These are phyloP conservation scores for Russula griseocarnosa DNA, from an alignment of 768 basidiomycete species.

Conservation along the genomic window DNA sequence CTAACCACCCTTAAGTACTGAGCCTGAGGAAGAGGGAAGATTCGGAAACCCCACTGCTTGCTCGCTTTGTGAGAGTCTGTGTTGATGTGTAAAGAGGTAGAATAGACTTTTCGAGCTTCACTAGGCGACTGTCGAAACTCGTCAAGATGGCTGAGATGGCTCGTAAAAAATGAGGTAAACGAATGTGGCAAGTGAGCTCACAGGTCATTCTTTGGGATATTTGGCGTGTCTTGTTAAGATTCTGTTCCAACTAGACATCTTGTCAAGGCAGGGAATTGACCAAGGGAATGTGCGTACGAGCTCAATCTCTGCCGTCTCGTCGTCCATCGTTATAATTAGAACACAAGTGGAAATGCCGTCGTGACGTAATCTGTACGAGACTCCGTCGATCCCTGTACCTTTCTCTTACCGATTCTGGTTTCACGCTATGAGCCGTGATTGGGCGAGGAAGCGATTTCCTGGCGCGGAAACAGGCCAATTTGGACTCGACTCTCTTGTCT, in stretches of 20 bases:
- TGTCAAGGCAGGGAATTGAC: constrained; percentile 5
- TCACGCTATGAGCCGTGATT: too few species aligned
- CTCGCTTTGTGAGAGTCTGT: constrained; percentile 66
- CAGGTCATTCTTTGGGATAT: constrained; percentile 85
- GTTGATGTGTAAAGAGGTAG: constrained; percentile 77
- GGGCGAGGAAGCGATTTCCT: too few species aligned
- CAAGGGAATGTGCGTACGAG: constrained; percentile 12
- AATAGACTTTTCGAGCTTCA: constrained; percentile 82
- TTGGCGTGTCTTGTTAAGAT: constrained; percentile 79
- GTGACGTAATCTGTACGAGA: too few species aligned
- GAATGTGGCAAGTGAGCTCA: constrained; percentile 39
- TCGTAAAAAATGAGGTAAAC: constrained; percentile 1
- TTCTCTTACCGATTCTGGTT: too few species aligned
- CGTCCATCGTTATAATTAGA: constrained; percentile 38
- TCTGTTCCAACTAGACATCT: constrained; percentile 67
- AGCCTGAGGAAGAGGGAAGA: too few species aligned
- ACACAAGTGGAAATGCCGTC: background rate
- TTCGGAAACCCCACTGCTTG: constrained; percentile 53
- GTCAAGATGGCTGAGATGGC: constrained; percentile 66
- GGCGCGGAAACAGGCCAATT: too few species aligned
- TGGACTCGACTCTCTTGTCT: too few species aligned
- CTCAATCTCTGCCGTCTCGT: constrained; percentile 73
- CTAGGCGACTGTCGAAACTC: constrained; percentile 77
- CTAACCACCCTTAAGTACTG: constrained; percentile 39
- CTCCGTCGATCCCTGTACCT: too few species aligned